These are phyloP conservation scores for Chrysochromulina parva DNA, from an alignment of 78 protist genomes.

Conservation along the genomic window DNA sequence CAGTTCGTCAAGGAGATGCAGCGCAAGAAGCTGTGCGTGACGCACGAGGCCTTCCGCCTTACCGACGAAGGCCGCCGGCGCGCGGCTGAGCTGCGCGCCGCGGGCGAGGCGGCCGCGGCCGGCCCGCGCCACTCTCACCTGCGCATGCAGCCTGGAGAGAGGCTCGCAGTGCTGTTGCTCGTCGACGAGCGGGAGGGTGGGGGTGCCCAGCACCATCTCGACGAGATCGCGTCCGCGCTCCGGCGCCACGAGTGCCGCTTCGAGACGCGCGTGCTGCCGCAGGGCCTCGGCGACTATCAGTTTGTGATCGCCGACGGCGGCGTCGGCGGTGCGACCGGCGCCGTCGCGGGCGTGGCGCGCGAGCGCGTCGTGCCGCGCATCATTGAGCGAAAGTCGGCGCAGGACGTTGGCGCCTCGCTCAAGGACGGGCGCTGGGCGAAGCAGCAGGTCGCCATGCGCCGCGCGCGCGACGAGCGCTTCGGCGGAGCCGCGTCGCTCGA, in stretches of 20 bases:
- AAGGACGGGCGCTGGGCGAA: background rate
- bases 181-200: slow-evolving; percentile 6
- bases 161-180: background rate
- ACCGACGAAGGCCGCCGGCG: background rate
- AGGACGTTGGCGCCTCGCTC: background rate
- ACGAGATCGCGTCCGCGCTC: background rate
- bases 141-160: background rate
- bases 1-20: background rate
- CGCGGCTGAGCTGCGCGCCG: background rate
- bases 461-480: background rate
- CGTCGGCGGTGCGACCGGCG: too few relatives aligned
- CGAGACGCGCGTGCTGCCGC: background rate
- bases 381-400: background rate
- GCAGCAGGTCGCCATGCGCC: background rate
- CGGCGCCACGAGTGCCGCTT: background rate
- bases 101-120: background rate
- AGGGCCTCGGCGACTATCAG: background rate
- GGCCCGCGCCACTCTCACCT: background rate
- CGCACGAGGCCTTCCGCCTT: background rate
- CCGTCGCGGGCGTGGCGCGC: too few relatives aligned
- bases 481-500: background rate
- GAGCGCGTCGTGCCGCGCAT: background rate
- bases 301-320: background rate
- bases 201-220: background rate
- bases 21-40: background rate